phyloP scores from a whole-genome alignment of 2,329 filamentous ascomycete species.

The Sporothrix mexicana region DNA sequence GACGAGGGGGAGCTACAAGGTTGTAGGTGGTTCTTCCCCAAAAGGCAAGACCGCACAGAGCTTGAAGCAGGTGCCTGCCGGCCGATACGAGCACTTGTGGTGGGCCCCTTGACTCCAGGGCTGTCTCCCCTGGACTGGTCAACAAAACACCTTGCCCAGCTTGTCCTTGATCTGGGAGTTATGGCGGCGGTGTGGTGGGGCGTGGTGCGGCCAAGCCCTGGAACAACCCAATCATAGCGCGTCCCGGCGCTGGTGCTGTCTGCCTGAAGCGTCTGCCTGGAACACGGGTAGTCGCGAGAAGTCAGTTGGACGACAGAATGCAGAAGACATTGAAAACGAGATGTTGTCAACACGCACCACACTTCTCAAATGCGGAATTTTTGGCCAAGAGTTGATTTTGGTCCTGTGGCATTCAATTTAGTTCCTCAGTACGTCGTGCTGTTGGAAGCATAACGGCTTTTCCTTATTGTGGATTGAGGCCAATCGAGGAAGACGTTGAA shows the following conservation, averaged over 20 bases:
- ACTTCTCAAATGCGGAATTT: not conserved
- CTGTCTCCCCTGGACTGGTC: too few species aligned
- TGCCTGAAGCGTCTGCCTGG: constrained; percentile 21
- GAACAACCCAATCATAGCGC: constrained; percentile 14
- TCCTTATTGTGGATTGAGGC: constrained; percentile 16
- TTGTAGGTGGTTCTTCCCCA: not conserved
- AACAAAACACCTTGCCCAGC: not conserved
- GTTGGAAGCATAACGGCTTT: too few species aligned
- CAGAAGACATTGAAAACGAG: too few species aligned
- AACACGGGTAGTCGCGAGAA: not conserved
- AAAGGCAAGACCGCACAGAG: not conserved
- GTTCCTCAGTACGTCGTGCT: not conserved
- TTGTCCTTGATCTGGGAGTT: not conserved
- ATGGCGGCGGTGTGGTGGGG: too few species aligned
- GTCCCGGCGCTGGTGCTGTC: not conserved
- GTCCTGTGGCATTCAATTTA: not conserved
- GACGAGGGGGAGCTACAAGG: not conserved
- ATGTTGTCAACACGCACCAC: constrained; percentile 15
- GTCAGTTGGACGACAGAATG: not conserved
- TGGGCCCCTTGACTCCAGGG: too few species aligned
- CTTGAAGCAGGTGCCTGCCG: not conserved
- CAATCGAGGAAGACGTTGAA: constrained; percentile 17
- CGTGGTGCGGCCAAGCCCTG: not conserved
- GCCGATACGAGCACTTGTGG: not conserved
- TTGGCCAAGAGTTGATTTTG: not conserved